A percentile compares a stretch with the other conserved stretches of the same genome.
Conservation (phyloP, 2,329 filamentous ascomycete species). For the Monosporascus sp. region DNA sequence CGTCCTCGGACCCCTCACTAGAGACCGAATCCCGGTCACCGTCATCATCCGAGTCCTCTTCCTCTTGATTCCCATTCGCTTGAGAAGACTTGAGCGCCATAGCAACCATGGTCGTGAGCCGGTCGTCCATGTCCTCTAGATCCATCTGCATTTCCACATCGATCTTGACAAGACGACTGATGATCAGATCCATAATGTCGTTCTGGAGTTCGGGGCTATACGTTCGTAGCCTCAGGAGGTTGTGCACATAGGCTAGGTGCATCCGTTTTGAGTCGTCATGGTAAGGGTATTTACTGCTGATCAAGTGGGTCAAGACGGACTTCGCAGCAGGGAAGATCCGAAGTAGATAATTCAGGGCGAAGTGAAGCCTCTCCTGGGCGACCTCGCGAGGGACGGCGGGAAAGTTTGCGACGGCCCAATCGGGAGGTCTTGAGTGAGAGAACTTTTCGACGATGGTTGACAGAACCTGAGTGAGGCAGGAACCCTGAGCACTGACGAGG, state of each 20-base stretch:
- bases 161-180: conserved; percentile 83
- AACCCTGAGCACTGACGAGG: conserved; percentile 76
- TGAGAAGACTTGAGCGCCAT: conserved; percentile 40
- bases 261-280: conserved; percentile 68
- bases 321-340: conserved; percentile 76
- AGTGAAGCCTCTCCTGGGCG: conserved; percentile 71
- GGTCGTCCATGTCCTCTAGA: conserved; percentile 87
- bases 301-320: conserved; percentile 60
- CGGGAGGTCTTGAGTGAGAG: conserved; percentile 41
- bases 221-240: conserved; percentile 69
- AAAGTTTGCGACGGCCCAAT: conserved; percentile 47
- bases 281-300: conserved; percentile 68
- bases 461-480: conserved; percentile 68
- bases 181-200: conserved; percentile 77
- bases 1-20: conserved; percentile 63
- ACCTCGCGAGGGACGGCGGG: conserved; percentile 55
- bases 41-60: conserved; percentile 50
- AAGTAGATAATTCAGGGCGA: conserved; percentile 68
- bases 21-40: conserved; percentile 64
- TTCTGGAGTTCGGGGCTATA: conserved; percentile 75
- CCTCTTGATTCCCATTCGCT: conserved; percentile 45
- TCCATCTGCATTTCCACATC: conserved; percentile 95
- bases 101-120: conserved; percentile 69
- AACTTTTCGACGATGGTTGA: conserved; percentile 79
- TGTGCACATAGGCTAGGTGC: conserved; percentile 85